Conservation (phyloP, 202 grass and related monocot species). For the Dendrocalamus latiflorus region DNA sequence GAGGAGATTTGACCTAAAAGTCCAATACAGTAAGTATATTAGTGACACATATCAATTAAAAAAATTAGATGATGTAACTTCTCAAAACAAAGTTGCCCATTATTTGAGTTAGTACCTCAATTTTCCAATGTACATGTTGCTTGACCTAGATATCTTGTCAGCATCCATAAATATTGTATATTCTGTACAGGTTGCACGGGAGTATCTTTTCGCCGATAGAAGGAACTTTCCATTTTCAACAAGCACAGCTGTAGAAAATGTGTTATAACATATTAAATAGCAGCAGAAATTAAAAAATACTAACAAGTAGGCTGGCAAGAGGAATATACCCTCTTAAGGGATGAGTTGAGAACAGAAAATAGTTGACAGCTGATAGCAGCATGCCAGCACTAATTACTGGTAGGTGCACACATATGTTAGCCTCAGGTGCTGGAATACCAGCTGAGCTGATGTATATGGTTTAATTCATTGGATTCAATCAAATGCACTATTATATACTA, state of each 20-base stretch:
- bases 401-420: background rate
- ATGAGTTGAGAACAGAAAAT: background rate
- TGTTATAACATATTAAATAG: constrained; percentile 18
- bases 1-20: constrained; percentile 85
- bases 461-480: background rate
- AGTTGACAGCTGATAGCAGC: background rate
- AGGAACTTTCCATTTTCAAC: constrained; percentile 88
- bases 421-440: constrained; percentile 2
- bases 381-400: background rate
- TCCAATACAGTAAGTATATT: constrained; percentile 10
- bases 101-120: constrained; percentile 55
- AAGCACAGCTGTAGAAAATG: constrained; percentile 59
- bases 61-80: background rate
- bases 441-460: background rate
- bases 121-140: constrained; percentile 82
- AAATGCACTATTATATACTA: background rate
- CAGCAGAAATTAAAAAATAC: background rate
- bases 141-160: constrained; percentile 74
- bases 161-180: constrained; percentile 87
- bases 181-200: constrained; percentile 81
- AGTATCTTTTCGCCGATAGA: constrained; percentile 74
- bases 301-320: constrained; percentile 11
- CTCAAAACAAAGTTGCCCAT: background rate
- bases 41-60: background rate
- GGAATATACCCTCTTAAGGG: background rate